Evolutionary conservation across 1,139 yeast genomes (phyloP).

Genomic region (Suhomyces maxii): DNA sequence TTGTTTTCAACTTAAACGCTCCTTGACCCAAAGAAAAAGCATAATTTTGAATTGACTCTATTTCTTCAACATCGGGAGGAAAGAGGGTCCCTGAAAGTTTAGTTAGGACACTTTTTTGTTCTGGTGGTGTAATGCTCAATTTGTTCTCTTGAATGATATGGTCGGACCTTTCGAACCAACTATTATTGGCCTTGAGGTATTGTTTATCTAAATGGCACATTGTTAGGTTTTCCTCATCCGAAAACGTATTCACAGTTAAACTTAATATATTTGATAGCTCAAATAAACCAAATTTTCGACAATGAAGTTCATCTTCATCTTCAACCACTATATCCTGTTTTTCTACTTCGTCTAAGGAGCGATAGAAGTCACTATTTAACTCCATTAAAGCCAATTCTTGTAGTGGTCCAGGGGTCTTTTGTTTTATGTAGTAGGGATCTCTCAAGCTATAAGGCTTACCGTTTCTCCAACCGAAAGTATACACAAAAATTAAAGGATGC

Average conservation of each 20-base stretch:
- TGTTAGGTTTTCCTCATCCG: neutral
- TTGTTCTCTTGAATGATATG: neutral
- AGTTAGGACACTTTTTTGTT: too few relatives aligned
- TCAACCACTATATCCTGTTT: slow-evolving; percentile 1
- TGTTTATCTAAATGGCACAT: neutral
- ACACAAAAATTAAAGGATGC: slow-evolving; percentile 41
- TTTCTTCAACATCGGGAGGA: slow-evolving; percentile 10
- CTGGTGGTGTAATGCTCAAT: too few relatives aligned
- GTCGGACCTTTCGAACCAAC: neutral
- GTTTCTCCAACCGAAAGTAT: slow-evolving; percentile 41
- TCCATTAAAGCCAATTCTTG: slow-evolving; percentile 17
- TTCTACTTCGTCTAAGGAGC: neutral
- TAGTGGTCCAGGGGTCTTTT: slow-evolving; percentile 12
- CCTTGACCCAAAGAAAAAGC: slow-evolving; percentile 35
- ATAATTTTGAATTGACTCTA: slow-evolving; percentile 27
- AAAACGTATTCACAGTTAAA: slow-evolving; percentile 9
- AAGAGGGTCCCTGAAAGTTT: neutral
- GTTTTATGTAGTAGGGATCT: slow-evolving; percentile 37
- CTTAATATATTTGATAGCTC: slow-evolving; percentile 19
- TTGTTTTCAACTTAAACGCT: slow-evolving; percentile 12
- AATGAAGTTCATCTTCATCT: slow-evolving; percentile 6
- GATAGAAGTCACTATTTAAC: slow-evolving; percentile 10
- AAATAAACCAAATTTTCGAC: slow-evolving; percentile 19
- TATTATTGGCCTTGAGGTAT: neutral
- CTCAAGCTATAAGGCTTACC: slow-evolving; percentile 40